Conservation (phyloP, 495 filamentous ascomycete genomes). For the Lophium mytilinum region DNA sequence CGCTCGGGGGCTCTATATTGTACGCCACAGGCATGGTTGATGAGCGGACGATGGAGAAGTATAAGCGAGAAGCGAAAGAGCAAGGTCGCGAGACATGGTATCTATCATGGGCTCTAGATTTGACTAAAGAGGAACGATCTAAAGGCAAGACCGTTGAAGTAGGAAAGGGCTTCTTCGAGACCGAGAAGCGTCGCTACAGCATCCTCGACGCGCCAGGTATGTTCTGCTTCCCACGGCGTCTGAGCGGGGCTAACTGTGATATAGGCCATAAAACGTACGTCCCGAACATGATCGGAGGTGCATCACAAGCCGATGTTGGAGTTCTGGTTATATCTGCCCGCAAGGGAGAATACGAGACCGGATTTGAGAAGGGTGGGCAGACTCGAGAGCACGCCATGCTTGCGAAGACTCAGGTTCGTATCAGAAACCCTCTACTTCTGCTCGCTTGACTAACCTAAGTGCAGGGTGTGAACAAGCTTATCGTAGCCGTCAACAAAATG, state of each 20-base stretch:
- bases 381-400: conserved; percentile 95
- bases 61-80: conserved; percentile 93
- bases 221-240: background rate
- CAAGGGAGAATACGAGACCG: conserved; percentile 98
- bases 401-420: conserved; percentile 71
- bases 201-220: conserved; percentile 82
- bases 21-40: conserved; percentile 98
- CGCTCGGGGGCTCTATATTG: conserved; percentile 83
- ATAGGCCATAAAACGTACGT: conserved; percentile 84
- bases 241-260: too few relatives aligned
- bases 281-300: conserved; percentile 92
- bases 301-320: conserved; percentile 92
- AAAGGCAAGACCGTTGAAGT: conserved; percentile 99
- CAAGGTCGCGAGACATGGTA: conserved; percentile 98
- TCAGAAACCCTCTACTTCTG: background rate
- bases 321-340: conserved; percentile 93
- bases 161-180: conserved; percentile 92
- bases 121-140: conserved; percentile 88
- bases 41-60: conserved; percentile 95
- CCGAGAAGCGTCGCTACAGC: conserved; percentile 77
- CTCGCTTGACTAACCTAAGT: background rate
- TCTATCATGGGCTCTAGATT: conserved; percentile 91
- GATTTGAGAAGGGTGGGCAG: conserved; percentile 98
- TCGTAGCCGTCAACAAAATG: conserved; percentile 98
- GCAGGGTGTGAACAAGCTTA: conserved; percentile 77